These are phyloP conservation scores for Solanum lycopersicoides DNA, from an alignment of 257 asterid genomes.

Conservation along the genomic window DNA sequence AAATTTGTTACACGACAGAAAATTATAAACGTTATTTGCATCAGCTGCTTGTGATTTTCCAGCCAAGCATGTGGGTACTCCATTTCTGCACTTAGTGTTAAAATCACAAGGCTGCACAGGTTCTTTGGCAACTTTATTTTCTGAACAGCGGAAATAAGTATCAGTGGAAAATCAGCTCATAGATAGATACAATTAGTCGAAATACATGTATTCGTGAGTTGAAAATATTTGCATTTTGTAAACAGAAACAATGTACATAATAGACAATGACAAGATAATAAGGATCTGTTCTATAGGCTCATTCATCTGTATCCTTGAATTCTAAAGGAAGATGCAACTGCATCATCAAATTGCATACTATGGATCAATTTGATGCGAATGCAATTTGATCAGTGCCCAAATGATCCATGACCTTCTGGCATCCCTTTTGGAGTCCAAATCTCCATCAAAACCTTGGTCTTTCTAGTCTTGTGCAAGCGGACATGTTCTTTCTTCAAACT, in stretches of 20 bases:
- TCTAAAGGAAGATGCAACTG: not conserved
- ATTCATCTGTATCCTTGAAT: not conserved
- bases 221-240: not conserved
- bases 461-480: slow-evolving; percentile 91
- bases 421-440: slow-evolving; percentile 54
- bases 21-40: not conserved
- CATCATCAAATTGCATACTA: not conserved
- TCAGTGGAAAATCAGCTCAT: not conserved
- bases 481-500: slow-evolving; percentile 12
- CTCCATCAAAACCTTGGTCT: slow-evolving; percentile 47
- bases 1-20: slow-evolving; percentile 32
- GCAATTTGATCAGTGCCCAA: slow-evolving; percentile 28
- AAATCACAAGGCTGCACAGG: slow-evolving; percentile 9
- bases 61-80: slow-evolving; percentile 21
- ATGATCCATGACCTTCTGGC: slow-evolving; percentile 85
- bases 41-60: slow-evolving; percentile 27
- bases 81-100: slow-evolving; percentile 18
- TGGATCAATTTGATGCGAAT: too few relatives aligned
- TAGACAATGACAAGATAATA: not conserved
- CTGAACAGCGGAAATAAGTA: slow-evolving; percentile 20
- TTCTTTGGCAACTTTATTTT: slow-evolving; percentile 21
- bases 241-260: not conserved
- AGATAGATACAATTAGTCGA: not conserved
- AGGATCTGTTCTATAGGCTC: not conserved
- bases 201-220: not conserved